Evolutionary conservation across 805 yeast genomes (phyloP), one percentile per base, ranked within the genome.

Genomic region (Scheffersomyces ergatensis): DNA sequence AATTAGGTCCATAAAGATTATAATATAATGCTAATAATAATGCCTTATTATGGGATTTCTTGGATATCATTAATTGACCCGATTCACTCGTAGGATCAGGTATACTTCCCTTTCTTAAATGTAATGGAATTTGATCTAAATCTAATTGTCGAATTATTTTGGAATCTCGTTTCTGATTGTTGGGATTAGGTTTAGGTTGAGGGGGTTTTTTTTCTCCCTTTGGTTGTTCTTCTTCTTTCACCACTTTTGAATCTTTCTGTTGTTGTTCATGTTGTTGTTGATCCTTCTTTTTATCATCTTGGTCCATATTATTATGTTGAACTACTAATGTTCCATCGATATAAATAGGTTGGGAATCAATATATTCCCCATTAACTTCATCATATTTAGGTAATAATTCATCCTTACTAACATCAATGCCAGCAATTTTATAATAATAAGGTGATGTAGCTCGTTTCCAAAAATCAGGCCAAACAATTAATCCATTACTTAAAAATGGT

Each of bases 401-500:
- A 2, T 47, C 45, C 24, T 50, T 46, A 38, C 68, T 58, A 15
- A 67, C 38, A 1, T 50, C 43, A 19, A 80, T 65, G 2, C 80
- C 85, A 0, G 87, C 87, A 48, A 88, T 80, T 23, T 78, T 76
- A 60, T 84, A 88, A 52, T 76, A 83, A 29, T 65, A 64, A 5
- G 96, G 95, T 1, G 86, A 77, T 1, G 90, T 85, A 5, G 90
- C 80, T 48, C 96, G 74, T 59, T 83, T 77, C 96, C 96, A 88
- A 59, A 82, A 88, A 61, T 88, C 96, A 1, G 95, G 95, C 92
- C 95, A 88, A 2, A 81, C 69, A 24, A 83, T 71, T 58, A 83
- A 58, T 3, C 86, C 85, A 29, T 64, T 59, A 12, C 63, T 55
- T 21, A 43, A 69, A 61, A 76, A 87, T 1, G 87, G 81, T 34